Evolutionary conservation across 2,329 filamentous ascomycete species (phyloP).

Genomic region (Fusarium dimerum): DNA sequence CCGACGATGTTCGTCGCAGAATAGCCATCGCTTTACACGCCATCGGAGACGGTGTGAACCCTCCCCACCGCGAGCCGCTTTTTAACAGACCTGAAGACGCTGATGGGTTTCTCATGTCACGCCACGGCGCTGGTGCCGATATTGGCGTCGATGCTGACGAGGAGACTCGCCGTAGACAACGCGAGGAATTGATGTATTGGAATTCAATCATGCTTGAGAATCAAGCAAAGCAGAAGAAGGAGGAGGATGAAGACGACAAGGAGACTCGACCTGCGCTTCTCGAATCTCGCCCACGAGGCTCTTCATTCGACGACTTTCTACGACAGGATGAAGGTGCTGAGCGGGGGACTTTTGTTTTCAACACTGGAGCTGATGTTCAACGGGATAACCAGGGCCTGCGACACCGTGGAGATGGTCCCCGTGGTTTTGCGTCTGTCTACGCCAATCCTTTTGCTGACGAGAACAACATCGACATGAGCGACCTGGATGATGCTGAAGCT

Average conservation of each 20-base stretch:
- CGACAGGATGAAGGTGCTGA: constrained; percentile 52
- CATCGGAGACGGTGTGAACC: constrained; percentile 58
- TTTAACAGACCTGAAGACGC: constrained; percentile 69
- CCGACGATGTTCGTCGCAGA: constrained; percentile 61
- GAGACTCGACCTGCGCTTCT: constrained; percentile 1
- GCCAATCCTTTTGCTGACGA: constrained; percentile 63
- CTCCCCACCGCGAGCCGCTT: constrained; percentile 50
- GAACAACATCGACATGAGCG: constrained; percentile 52
- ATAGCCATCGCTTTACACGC: constrained; percentile 62
- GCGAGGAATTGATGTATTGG: constrained; percentile 68
- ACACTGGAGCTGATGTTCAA: constrained; percentile 52
- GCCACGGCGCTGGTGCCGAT: constrained; percentile 42
- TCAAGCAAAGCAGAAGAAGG: constrained; percentile 36
- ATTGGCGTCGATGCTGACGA: constrained; percentile 62
- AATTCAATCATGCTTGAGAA: constrained; percentile 57
- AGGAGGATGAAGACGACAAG: constrained; percentile 17
- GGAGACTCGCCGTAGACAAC: constrained; percentile 59
- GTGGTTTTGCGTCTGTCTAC: constrained; percentile 49
- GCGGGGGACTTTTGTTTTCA: constrained; percentile 58
- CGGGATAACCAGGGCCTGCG: constrained; percentile 48
- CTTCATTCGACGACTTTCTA: constrained; percentile 62
- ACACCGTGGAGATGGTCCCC: constrained; percentile 48
- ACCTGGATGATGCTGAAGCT: constrained; percentile 43
- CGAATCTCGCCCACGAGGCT: constrained; percentile 29
- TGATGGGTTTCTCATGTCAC: constrained; percentile 60